Conservation (phyloP, 495 filamentous ascomycete genomes). For the Penicillium desertorum region DNA sequence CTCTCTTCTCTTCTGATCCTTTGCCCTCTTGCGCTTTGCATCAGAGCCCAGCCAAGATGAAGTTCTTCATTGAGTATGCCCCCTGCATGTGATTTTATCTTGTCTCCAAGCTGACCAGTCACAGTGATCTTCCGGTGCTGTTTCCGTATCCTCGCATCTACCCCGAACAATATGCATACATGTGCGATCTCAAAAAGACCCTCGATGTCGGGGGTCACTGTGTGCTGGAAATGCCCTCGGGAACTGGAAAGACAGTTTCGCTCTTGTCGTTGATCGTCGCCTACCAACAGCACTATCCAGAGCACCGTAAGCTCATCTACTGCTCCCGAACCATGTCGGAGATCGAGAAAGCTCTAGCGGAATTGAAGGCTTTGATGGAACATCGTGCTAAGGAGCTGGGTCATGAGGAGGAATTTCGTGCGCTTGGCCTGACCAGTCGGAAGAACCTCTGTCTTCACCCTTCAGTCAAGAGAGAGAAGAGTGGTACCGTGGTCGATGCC, state of each 20-base stretch:
- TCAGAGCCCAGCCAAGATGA: conserved; percentile 64
- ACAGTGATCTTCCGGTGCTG: conserved; percentile 85
- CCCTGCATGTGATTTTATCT: not conserved
- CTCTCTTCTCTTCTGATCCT: conserved; percentile 8
- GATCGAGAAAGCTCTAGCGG: conserved; percentile 86
- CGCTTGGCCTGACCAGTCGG: conserved; percentile 87
- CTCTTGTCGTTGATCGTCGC: conserved; percentile 93
- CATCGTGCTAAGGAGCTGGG: conserved; percentile 86
- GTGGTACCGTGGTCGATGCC: conserved; percentile 88
- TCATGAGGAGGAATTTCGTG: conserved; percentile 85
- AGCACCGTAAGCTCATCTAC: conserved; percentile 94
- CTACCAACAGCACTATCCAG: conserved; percentile 88
- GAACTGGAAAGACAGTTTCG: conserved; percentile 98
- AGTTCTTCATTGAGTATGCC: conserved; percentile 87
- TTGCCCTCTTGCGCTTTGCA: conserved; percentile 22
- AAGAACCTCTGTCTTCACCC: conserved; percentile 98
- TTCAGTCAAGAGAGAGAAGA: conserved; percentile 92
- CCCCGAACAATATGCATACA: conserved; percentile 98
- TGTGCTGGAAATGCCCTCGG: conserved; percentile 99
- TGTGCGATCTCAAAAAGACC: conserved; percentile 97
- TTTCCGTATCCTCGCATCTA: conserved; percentile 98
- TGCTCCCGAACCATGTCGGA: conserved; percentile 78
- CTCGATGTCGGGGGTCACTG: conserved; percentile 93
- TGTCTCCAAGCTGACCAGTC: conserved; percentile 6
- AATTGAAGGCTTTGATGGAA: conserved; percentile 91